phyloP scores from a whole-genome alignment of 176 grass and related monocot species.

The Carex cristatella region DNA sequence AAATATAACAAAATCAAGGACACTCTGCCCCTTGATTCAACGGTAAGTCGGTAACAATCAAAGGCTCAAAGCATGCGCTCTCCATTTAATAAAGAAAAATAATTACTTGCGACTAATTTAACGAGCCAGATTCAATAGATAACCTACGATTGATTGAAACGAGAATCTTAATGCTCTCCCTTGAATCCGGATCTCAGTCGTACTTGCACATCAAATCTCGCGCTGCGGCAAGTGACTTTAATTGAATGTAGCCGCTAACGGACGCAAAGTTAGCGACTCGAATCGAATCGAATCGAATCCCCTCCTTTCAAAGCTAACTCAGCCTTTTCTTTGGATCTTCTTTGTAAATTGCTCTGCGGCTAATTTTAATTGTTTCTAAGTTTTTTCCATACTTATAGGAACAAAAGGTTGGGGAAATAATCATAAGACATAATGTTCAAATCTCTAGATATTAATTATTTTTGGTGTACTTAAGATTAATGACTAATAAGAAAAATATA shows the following conservation, averaged over 20 bases:
- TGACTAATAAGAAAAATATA: too few species aligned
- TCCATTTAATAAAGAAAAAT: too few species aligned
- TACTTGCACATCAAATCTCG: not conserved
- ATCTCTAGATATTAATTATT: too few species aligned
- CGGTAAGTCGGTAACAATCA: too few species aligned
- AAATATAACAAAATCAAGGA: too few species aligned
- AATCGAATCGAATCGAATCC: conserved; percentile 20
- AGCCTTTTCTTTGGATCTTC: not conserved
- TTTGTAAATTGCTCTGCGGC: not conserved
- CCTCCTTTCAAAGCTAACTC: conserved; percentile 9
- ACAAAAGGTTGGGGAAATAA: too few species aligned
- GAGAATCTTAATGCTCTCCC: not conserved
- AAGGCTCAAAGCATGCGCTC: too few species aligned
- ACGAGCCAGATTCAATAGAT: not conserved
- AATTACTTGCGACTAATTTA: too few species aligned
- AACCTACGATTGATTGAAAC: not conserved
- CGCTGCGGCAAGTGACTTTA: not conserved
- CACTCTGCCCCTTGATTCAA: too few species aligned
- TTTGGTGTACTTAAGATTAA: too few species aligned
- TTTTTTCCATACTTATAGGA: too few species aligned
- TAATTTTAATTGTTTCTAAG: not conserved
- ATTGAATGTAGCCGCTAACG: not conserved
- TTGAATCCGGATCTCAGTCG: not conserved
- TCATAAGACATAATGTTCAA: too few species aligned
- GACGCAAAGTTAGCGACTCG: conserved; percentile 23